Percentiles rank a stretch among this genome's conserved stretches.
These are phyloP conservation scores for Usnea hakonensis DNA, from an alignment of 495 filamentous ascomycete species.

Conservation along the genomic window DNA sequence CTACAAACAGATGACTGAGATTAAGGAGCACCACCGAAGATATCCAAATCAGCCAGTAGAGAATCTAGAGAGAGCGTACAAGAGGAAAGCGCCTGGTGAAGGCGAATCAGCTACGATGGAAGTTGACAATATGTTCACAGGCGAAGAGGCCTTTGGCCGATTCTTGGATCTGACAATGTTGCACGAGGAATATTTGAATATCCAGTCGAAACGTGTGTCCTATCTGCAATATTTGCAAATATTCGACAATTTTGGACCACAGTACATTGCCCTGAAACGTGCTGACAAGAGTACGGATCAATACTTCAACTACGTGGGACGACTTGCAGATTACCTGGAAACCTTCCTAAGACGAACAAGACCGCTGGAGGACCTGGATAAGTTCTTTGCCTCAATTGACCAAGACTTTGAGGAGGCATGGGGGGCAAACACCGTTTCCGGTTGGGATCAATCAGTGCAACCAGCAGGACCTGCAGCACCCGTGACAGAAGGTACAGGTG, in stretches of 20 bases:
- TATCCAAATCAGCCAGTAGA: slow-evolving; percentile 95
- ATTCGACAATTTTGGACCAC: slow-evolving; percentile 78
- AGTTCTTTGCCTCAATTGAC: slow-evolving; percentile 65
- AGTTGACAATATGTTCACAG: slow-evolving; percentile 87
- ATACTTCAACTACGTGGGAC: slow-evolving; percentile 84
- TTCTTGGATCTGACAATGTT: slow-evolving; percentile 78
- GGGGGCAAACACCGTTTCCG: slow-evolving; percentile 67
- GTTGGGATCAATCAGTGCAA: slow-evolving; percentile 62
- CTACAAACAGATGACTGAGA: slow-evolving; percentile 70
- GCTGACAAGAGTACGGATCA: slow-evolving; percentile 79
- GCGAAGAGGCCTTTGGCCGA: slow-evolving; percentile 85
- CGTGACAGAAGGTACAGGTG: slow-evolving; percentile 51
- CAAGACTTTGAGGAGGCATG: slow-evolving; percentile 77
- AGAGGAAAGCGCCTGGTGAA: slow-evolving; percentile 58
- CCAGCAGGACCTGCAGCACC: slow-evolving; percentile 35
- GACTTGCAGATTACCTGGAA: slow-evolving; percentile 74
- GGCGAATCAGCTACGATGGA: slow-evolving; percentile 55
- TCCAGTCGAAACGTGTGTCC: slow-evolving; percentile 70
- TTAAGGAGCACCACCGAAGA: slow-evolving; percentile 78
- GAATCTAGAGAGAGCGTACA: slow-evolving; percentile 88
- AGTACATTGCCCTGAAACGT: slow-evolving; percentile 60
- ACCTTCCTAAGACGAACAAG: slow-evolving; percentile 71
- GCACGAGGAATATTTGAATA: slow-evolving; percentile 85
- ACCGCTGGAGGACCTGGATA: slow-evolving; percentile 76
- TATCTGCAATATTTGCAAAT: slow-evolving; percentile 87